Percentiles rank a stretch among this genome's conserved stretches.
These are phyloP conservation scores for Backusella macrospora DNA, from an alignment of 192 early-diverging fungal species.

Conservation along the genomic window DNA sequence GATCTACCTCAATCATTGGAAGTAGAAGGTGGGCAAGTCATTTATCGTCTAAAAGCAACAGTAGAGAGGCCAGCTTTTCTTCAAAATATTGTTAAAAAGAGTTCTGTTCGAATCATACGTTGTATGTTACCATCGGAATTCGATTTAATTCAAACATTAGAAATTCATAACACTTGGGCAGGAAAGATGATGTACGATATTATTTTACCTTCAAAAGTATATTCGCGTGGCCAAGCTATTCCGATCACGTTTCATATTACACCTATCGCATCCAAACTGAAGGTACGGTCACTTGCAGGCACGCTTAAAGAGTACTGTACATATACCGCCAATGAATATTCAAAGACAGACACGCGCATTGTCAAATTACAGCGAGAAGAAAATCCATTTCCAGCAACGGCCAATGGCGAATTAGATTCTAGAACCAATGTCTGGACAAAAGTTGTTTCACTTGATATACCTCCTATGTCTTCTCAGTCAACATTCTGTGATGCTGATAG, in stretches of 20 bases:
- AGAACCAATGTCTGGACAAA: not conserved
- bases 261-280: slow-evolving; percentile 52
- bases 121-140: slow-evolving; percentile 53
- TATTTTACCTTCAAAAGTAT: slow-evolving; percentile 52
- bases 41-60: slow-evolving; percentile 54
- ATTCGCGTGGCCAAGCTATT: slow-evolving; percentile 57
- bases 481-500: slow-evolving; percentile 43
- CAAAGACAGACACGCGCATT: slow-evolving; percentile 32
- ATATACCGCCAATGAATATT: slow-evolving; percentile 39
- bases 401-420: slow-evolving; percentile 6
- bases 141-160: slow-evolving; percentile 52
- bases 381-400: not conserved
- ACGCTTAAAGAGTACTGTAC: slow-evolving; percentile 61
- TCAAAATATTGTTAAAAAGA: slow-evolving; percentile 45
- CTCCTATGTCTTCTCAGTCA: slow-evolving; percentile 18
- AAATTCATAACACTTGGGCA: slow-evolving; percentile 62
- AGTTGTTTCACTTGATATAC: slow-evolving; percentile 18
- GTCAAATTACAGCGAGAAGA: not conserved
- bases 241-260: slow-evolving; percentile 49
- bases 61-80: slow-evolving; percentile 59
- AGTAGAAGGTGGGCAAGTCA: slow-evolving; percentile 49
- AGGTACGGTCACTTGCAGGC: slow-evolving; percentile 45
- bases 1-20: slow-evolving; percentile 63
- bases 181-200: slow-evolving; percentile 62
- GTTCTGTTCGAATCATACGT: slow-evolving; percentile 48